These are phyloP conservation scores for sweet orange (Citrus sinensis) DNA, from an alignment of 345 rosid genomes.

Conservation along the genomic window DNA sequence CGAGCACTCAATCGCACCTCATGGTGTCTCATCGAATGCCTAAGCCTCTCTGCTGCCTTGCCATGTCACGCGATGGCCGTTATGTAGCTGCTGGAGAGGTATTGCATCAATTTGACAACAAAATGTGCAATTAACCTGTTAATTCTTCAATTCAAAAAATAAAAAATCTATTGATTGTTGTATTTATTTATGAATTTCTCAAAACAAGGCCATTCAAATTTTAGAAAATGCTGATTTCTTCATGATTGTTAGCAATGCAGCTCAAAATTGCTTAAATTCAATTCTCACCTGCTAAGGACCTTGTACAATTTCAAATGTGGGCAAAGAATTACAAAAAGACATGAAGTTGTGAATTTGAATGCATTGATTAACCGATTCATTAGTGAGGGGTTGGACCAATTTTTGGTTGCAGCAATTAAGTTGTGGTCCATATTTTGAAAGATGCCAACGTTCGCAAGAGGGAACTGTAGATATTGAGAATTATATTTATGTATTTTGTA, in stretches of 20 bases:
- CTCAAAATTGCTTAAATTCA: not conserved
- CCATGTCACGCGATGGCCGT: constrained; percentile 56
- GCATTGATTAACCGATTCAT: too few relatives aligned
- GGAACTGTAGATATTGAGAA: not conserved
- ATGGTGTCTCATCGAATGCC: constrained; percentile 59
- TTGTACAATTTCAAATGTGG: not conserved
- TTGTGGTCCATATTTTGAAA: not conserved
- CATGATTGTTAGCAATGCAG: not conserved
- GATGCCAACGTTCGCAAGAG: not conserved
- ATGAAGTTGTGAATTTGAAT: too few relatives aligned
- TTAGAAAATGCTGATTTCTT: not conserved
- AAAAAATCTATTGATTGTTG: too few relatives aligned
- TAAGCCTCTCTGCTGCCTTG: constrained; percentile 61
- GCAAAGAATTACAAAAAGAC: not conserved
- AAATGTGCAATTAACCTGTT: not conserved
- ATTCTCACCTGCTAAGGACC: not conserved
- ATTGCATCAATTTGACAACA: not conserved
- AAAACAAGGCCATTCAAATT: too few relatives aligned
- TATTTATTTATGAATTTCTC: too few relatives aligned
- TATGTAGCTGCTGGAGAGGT: constrained; percentile 84
- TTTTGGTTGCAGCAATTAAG: too few relatives aligned
- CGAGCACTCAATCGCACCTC: constrained; percentile 58
- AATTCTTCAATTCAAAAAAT: too few relatives aligned
- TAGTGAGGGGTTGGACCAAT: too few relatives aligned
- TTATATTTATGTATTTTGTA: not conserved